Evolutionary conservation across 1,284 basidiomycete species (phyloP), one percentile per base, ranked within the genome.

Genomic region (Rhodotorula sp.): DNA sequence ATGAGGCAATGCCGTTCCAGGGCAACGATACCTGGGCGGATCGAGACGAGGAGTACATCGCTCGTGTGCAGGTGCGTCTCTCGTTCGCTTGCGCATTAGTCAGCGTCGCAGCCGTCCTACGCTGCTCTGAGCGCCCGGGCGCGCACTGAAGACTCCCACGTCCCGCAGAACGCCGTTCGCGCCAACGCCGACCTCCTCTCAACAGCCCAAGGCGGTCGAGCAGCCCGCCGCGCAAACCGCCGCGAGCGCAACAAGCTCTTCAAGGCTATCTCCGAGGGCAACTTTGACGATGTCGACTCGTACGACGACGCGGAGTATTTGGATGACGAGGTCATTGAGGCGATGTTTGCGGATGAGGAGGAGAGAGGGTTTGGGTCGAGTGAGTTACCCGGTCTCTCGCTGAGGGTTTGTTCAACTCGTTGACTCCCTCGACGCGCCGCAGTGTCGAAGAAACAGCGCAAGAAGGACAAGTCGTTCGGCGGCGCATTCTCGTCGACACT

Each of bases 401-500:
- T 44, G n/a, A 37, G 24, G 4, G 7, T 31, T 18, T 44, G 1
- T 30, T n/a, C 7, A 16, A 28, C n/a, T 9, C 46, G 16, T n/a
- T 16, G 4, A 8, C 48, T 20, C 22, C 0, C 6, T 44, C 30
- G 26, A 3, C 2, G 1, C 11, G 2, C 28, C 15, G 9, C 57
- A 67, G 50, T 62, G 11, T 64, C 62, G 51, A 71, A 71, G 65
- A 70, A 70, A 60, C 66, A 69, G 60, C 62, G 62, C 58, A 73
- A 71, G 59, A 58, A 70, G 58, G 61, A 64, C 59, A 59, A 62
- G 52, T n/a, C 59, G 1, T 65, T 59, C 50, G 59, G 37, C 30
- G 72, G 72, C 47, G 66, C 64, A 13, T 75, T 75, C 55, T 68
- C 69, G 22, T 48, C 61, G 26, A 85, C 88, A 15, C 83, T 96